Evolutionary conservation across 208 protist genomes (phyloP).

Genomic region (Kentomonas sorsogonicus): DNA sequence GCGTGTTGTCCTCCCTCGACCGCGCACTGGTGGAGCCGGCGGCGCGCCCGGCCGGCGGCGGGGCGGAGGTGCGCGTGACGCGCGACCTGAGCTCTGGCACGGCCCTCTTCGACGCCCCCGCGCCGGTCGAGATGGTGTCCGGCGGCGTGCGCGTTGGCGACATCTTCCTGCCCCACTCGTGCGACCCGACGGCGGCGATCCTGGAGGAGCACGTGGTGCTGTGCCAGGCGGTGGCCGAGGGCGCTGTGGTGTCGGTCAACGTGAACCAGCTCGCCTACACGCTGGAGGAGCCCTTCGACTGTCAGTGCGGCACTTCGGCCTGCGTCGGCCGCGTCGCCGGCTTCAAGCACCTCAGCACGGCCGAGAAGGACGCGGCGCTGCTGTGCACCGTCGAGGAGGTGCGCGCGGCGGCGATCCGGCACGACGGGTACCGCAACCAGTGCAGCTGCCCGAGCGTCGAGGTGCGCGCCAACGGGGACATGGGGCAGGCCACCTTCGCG

Average conservation of each 20-base stretch:
- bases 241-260: slow-evolving; percentile 59
- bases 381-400: slow-evolving; percentile 49
- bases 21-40: slow-evolving; percentile 33
- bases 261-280: slow-evolving; percentile 66
- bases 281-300: slow-evolving; percentile 36
- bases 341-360: slow-evolving; percentile 37
- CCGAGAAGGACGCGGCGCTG: slow-evolving; percentile 43
- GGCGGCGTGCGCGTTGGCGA: slow-evolving; percentile 46
- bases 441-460: slow-evolving; percentile 52
- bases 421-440: slow-evolving; percentile 44
- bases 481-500: slow-evolving; percentile 84
- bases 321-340: slow-evolving; percentile 41
- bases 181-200: slow-evolving; percentile 49
- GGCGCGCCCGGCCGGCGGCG: too few relatives aligned
- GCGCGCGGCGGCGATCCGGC: slow-evolving; percentile 42
- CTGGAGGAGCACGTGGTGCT: slow-evolving; percentile 58
- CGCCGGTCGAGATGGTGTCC: slow-evolving; percentile 23
- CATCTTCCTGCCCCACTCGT: slow-evolving; percentile 60
- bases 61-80: slow-evolving; percentile 36
- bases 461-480: slow-evolving; percentile 48
- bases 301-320: slow-evolving; percentile 31
- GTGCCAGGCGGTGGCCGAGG: slow-evolving; percentile 24
- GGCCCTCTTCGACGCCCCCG: slow-evolving; percentile 39
- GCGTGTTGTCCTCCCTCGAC: slow-evolving; percentile 48
- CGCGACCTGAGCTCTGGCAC: slow-evolving; percentile 57